phyloP scores from a whole-genome alignment of 495 filamentous ascomycete species.

The Penicilliopsis zonata region DNA sequence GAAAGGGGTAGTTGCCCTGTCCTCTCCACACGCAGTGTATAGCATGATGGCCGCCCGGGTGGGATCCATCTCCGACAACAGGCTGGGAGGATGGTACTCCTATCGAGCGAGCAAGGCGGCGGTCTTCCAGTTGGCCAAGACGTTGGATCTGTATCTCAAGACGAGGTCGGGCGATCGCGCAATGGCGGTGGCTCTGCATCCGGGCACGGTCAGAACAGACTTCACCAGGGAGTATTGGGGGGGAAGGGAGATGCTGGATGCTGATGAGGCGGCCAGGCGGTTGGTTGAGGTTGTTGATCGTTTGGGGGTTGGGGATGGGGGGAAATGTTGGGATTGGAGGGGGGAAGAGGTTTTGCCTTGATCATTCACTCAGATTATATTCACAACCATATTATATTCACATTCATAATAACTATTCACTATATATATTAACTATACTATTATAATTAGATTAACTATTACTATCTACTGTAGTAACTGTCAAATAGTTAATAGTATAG shows the following conservation, averaged over 20 bases:
- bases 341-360: slow-evolving; percentile 57
- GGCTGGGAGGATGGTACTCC: slow-evolving; percentile 59
- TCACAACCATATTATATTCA: no score
- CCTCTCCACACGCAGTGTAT: slow-evolving; percentile 44
- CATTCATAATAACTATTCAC: no score
- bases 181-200: slow-evolving; percentile 62
- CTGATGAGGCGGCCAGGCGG: slow-evolving; percentile 47
- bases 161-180: slow-evolving; percentile 42
- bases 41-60: slow-evolving; percentile 66
- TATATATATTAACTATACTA: no score
- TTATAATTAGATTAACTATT: no score
- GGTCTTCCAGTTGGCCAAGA: slow-evolving; percentile 57
- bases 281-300: slow-evolving; percentile 47
- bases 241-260: slow-evolving; percentile 43
- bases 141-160: slow-evolving; percentile 57
- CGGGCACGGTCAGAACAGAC: slow-evolving; percentile 69
- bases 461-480: no score
- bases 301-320: slow-evolving; percentile 41
- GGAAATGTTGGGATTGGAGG: slow-evolving; percentile 68
- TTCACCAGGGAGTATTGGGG: slow-evolving; percentile 64
- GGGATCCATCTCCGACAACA: slow-evolving; percentile 60
- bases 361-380: no score
- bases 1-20: slow-evolving; percentile 3
- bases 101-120: slow-evolving; percentile 66
- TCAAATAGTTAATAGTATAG: no score